These are phyloP conservation scores for Ensete glaucum DNA, from an alignment of 176 grass and related monocot species.

Conservation along the genomic window DNA sequence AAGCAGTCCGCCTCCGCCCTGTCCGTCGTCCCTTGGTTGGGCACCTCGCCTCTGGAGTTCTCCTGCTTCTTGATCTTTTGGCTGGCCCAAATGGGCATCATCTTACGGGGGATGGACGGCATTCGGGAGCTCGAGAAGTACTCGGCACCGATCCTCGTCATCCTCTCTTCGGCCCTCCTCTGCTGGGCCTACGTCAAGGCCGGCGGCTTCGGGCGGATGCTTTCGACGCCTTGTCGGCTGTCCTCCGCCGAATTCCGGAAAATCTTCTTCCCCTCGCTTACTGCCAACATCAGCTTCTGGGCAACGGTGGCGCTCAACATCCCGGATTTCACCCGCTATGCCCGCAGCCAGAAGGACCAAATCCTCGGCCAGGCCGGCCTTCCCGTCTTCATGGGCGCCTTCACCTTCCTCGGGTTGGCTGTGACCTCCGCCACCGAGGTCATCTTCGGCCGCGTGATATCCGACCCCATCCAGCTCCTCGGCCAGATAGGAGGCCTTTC, in stretches of 20 bases:
- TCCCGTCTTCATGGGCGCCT: constrained; percentile 87
- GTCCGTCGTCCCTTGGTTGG: constrained; percentile 34
- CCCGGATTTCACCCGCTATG: constrained; percentile 78
- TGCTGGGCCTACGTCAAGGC: constrained; percentile 64
- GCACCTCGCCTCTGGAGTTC: constrained; percentile 63
- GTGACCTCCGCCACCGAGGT: constrained; percentile 76
- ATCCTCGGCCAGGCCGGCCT: constrained; percentile 75
- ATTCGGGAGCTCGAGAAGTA: constrained; percentile 88
- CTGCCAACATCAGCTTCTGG: constrained; percentile 98
- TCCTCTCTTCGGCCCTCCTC: constrained; percentile 67
- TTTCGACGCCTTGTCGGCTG: constrained; percentile 49
- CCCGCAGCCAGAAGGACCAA: constrained; percentile 68
- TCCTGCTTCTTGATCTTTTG: constrained; percentile 81
- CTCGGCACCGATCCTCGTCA: constrained; percentile 53
- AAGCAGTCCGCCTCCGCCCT: constrained; percentile 40
- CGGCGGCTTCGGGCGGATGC: constrained; percentile 74
- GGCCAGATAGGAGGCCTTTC: constrained; percentile 57
- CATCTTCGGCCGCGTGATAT: constrained; percentile 83
- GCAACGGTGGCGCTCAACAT: constrained; percentile 90
- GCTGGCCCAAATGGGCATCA: constrained; percentile 54
- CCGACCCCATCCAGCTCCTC: constrained; percentile 78
- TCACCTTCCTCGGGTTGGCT: constrained; percentile 76
- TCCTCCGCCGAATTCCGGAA: constrained; percentile 51
- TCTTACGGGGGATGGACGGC: constrained; percentile 68
- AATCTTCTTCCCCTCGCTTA: constrained; percentile 85